Evolutionary conservation across 2,329 filamentous ascomycete species (phyloP), one percentile per base, ranked within the genome.

Genomic region (Alternaria sp.): DNA sequence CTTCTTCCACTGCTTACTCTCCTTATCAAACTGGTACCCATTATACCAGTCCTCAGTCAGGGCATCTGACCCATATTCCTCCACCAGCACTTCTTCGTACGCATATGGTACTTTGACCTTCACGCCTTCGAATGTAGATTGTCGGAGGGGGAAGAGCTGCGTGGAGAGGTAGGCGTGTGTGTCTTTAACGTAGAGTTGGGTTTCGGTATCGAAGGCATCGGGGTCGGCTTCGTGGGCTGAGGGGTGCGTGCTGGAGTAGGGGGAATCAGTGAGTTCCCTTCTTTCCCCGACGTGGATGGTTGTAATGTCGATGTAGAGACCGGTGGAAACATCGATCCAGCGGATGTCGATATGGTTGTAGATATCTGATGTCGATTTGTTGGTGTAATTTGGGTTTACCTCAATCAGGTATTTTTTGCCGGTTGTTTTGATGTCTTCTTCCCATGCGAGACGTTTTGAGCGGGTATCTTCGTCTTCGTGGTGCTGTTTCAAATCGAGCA

Each of bases 221-320:
- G 46, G 46, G 12, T 44, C 42, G 24, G 41, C 20, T 22, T 59
- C 39, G 30, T 51, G 43, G 22, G 54, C 47, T n/a, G 59, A 54
- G 30, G 49, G 41, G 26, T 61, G 39, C 32, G 36, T 28, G 20
- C 30, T 20, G 44, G 28, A 22, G 39, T 41, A 48, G 16, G 32
- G 41, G 28, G 16, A 26, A 46, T 46, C 7, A 47, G 3, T 14
- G 32, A 51, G 41, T 11, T 24, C n/a, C 9, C 20, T n/a, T 2
- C 56, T 2, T 8, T 77, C 66, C 11, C 79, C 79, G 12, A 57
- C 30, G 51, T 85, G 79, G 5, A 88, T 78, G 6, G 85, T 83
- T 0, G 86, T 88, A 61, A 89, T 87, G 69, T 89, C 87, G 65
- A 89, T 87, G 66, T 87, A 89, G 0, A 88, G 73, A 0, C 87